phyloP scores from a whole-genome alignment of 2,329 filamentous ascomycete genomes.

The Colletotrichum sp. region DNA sequence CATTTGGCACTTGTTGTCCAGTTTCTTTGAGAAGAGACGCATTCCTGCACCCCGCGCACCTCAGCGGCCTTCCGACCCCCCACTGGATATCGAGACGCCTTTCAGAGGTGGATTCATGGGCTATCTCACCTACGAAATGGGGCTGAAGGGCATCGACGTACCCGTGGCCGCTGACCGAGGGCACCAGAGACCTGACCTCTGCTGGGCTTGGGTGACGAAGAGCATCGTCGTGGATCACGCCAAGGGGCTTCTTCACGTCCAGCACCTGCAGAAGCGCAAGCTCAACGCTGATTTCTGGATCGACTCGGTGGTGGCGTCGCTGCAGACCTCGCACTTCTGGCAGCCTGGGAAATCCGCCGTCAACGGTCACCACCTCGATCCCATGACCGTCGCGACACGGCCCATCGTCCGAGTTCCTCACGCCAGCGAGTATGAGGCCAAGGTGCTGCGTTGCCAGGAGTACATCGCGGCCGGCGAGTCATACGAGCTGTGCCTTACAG shows the following conservation, averaged over 20 bases:
- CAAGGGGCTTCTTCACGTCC: conserved; percentile 66
- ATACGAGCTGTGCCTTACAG: conserved; percentile 86
- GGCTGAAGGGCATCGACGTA: conserved; percentile 66
- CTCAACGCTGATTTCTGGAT: conserved; percentile 34
- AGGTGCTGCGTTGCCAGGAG: conserved; percentile 73
- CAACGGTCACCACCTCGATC: neutral
- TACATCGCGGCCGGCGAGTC: conserved; percentile 79
- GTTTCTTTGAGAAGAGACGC: conserved; percentile 41
- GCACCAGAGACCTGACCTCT: conserved; percentile 69
- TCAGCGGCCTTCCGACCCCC: neutral
- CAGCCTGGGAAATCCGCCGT: conserved; percentile 10
- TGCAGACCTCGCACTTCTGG: conserved; percentile 41
- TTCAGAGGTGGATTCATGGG: conserved; percentile 89
- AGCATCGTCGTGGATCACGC: conserved; percentile 81
- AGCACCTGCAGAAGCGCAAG: conserved; percentile 57
- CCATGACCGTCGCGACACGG: conserved; percentile 3
- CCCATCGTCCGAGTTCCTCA: conserved; percentile 44
- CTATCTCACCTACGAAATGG: conserved; percentile 85
- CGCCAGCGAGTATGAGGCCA: conserved; percentile 62
- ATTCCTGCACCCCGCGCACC: conserved; percentile 12
- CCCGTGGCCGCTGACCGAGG: conserved; percentile 32
- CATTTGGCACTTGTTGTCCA: conserved; percentile 58
- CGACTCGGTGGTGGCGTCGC: conserved; percentile 28
- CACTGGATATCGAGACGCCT: conserved; percentile 39
- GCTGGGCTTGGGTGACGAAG: conserved; percentile 76